Conservation (phyloP, 2,329 filamentous ascomycete genomes). For the Aspergillus luchuensis region DNA sequence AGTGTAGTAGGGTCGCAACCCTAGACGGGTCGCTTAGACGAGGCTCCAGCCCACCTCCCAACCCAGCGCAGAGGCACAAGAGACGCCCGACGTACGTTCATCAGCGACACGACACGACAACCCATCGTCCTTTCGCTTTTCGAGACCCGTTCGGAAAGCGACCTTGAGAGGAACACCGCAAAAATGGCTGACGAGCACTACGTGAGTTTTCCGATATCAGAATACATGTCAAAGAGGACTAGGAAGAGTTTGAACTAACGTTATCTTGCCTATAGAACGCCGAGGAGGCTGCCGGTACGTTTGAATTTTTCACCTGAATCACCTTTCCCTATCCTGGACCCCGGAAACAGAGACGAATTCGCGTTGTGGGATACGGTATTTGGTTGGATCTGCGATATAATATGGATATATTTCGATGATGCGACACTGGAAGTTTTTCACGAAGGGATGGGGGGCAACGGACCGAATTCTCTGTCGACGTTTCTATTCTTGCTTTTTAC, state of each 20-base stretch:
- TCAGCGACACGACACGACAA: constrained; percentile 44
- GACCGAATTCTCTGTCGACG: not conserved
- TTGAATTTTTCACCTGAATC: constrained; percentile 20
- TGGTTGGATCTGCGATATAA: constrained; percentile 7
- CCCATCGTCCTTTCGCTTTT: constrained; percentile 48
- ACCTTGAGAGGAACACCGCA: constrained; percentile 52
- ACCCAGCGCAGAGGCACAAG: constrained; percentile 32
- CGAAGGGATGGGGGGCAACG: constrained; percentile 4
- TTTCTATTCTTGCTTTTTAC: not conserved
- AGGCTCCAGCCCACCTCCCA: constrained; percentile 41
- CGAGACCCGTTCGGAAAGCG: constrained; percentile 49
- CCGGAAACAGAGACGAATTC: constrained; percentile 3
- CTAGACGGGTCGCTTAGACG: constrained; percentile 47
- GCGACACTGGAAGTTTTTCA: not conserved
- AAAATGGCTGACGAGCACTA: constrained; percentile 89
- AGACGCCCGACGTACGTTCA: constrained; percentile 32
- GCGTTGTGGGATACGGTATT: constrained; percentile 4
- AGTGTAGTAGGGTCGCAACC: constrained; percentile 43
- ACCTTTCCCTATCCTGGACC: constrained; percentile 14
- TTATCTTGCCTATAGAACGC: constrained; percentile 67
- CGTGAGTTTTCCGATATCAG: constrained; percentile 61
- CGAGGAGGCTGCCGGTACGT: constrained; percentile 86
- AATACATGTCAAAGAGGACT: not conserved
- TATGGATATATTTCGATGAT: constrained; percentile 19
- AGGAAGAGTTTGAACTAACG: constrained; percentile 38